phyloP scores from a whole-genome alignment of 1,139 yeast species.

The Candida tunisiensis region DNA sequence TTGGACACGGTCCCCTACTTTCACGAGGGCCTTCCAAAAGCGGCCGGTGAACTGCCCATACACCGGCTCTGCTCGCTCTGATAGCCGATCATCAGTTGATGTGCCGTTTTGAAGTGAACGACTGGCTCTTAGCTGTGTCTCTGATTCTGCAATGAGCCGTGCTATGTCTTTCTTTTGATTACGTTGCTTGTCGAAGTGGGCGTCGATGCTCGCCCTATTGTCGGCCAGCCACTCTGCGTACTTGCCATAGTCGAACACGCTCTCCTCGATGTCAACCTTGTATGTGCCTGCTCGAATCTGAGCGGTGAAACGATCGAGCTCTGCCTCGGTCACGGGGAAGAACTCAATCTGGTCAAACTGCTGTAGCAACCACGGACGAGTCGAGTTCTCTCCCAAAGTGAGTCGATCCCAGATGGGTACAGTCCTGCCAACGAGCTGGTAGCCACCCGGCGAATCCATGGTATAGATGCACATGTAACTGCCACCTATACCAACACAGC shows the following conservation, averaged over 20 bases:
- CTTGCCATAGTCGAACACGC: constrained; percentile 67
- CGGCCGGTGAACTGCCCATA: constrained; percentile 92
- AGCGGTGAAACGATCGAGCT: constrained; percentile 53
- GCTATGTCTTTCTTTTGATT: constrained; percentile 78
- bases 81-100: constrained; percentile 4
- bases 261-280: constrained; percentile 54
- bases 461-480: constrained; percentile 98
- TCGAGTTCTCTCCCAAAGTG: constrained; percentile 47
- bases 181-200: constrained; percentile 54
- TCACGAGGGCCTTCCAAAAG: constrained; percentile 85
- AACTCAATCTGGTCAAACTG: constrained; percentile 93
- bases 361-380: constrained; percentile 74
- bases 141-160: constrained; percentile 64
- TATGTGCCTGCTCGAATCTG: constrained; percentile 72
- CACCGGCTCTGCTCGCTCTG: constrained; percentile 26
- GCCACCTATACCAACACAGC: constrained; percentile 96
- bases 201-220: constrained; percentile 54
- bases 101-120: constrained; percentile 23
- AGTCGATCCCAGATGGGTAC: constrained; percentile 96
- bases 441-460: constrained; percentile 98
- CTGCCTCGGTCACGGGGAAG: constrained; percentile 78
- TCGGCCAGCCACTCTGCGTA: constrained; percentile 67
- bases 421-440: constrained; percentile 91
- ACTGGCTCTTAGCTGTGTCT: constrained; percentile 38
- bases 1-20: constrained; percentile 60